Evolutionary conservation across 495 filamentous ascomycete species (phyloP).

Genomic region (Penicillium ucsense): DNA sequence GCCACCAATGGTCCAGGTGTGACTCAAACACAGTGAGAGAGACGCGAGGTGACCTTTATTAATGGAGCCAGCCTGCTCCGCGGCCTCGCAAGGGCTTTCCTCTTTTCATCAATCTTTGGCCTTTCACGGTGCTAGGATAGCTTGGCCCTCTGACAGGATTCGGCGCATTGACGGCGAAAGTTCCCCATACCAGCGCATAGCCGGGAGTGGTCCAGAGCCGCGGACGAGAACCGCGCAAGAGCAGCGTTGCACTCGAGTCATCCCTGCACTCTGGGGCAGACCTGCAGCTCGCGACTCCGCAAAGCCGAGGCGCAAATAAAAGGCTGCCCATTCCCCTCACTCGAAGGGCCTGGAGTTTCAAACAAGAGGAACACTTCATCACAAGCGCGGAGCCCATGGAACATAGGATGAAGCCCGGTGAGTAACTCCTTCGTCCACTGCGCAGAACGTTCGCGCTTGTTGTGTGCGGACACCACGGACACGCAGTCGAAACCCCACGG

Average conservation of each 20-base stretch:
- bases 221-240: neutral
- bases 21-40: neutral
- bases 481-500: neutral
- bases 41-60: neutral
- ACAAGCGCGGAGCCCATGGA: neutral
- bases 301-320: neutral
- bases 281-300: slow-evolving; percentile 4
- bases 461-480: neutral
- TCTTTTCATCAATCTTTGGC: neutral
- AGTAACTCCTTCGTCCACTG: slow-evolving; percentile 3
- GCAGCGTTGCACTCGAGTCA: neutral
- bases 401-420: slow-evolving; percentile 10
- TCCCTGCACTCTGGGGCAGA: slow-evolving; percentile 10
- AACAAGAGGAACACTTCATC: no score
- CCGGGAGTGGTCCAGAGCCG: neutral
- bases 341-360: neutral
- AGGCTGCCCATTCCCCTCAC: neutral
- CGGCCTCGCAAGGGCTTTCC: neutral
- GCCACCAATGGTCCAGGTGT: neutral
- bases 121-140: neutral
- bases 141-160: neutral
- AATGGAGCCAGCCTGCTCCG: neutral
- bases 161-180: neutral
- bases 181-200: neutral
- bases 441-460: neutral